Evolutionary conservation across 2,329 filamentous ascomycete species (phyloP), one percentile per base, ranked within the genome.

Genomic region (Fusarium mundagurra): DNA sequence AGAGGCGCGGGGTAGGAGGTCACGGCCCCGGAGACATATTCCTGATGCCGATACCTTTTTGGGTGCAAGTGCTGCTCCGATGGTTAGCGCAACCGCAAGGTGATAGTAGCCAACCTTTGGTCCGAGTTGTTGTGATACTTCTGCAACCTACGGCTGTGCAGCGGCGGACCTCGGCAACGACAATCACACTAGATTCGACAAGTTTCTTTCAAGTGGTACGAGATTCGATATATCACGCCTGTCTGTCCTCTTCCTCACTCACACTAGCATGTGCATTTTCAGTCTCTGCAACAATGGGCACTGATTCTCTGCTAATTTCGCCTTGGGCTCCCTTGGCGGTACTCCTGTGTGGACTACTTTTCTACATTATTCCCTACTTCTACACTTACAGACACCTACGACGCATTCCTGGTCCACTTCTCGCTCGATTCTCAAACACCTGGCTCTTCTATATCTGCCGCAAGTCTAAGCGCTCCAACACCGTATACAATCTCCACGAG

Each of bases 371-470:
- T 14, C 62, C 62, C 11, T 65, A 61, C 17, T 62, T 62, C 9
- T 61, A 34, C 22, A 61, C 27, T 16, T 53, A 65, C 31, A 17
- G 39, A 4, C 57, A 65, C n/a, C 31, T 65, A 1, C 39, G 63
- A 9, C 11, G 20, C 1, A 20, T 65, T 6, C 63, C 63, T 9
- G 63, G 63, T 3, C 63, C 63, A 3, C 2, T 54, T 0, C 17
- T 53, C 5, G 63, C 63, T 7, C 47, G 57, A 1, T 39, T 65
- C 33, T 54, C 57, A 48, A 47, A 65, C n/a, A 22, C 39, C 12
- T 65, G 63, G 63, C 63, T 65, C 6, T 8, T 61, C 0, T 54
- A 61, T 20, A 45, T 45, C 8, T 65, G 63, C 33, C 39, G 63
- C 8, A 9, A 29, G 27, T 22, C 27, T 8, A 48, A 48, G 45